phyloP scores from a whole-genome alignment of 2,329 filamentous ascomycete species.

The Keithomyces neogunnii region DNA sequence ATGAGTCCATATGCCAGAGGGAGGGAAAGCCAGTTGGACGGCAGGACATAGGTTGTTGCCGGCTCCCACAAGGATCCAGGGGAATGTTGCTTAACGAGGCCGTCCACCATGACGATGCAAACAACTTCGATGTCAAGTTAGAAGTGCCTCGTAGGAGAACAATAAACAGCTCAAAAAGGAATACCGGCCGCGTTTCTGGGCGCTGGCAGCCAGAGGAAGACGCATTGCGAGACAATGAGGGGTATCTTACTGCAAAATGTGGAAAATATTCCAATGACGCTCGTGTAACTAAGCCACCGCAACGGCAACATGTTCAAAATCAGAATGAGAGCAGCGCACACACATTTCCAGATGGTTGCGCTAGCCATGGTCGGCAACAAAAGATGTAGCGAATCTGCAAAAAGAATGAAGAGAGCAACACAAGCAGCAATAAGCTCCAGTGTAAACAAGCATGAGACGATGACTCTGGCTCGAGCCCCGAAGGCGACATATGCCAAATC shows the following conservation, averaged over 20 bases:
- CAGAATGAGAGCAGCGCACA: constrained; percentile 70
- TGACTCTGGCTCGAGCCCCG: constrained; percentile 69
- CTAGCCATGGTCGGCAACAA: constrained; percentile 62
- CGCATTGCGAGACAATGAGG: too few species aligned
- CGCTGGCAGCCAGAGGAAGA: too few species aligned
- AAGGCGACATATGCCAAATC: constrained; percentile 90
- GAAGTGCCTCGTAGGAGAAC: not conserved
- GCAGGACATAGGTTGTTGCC: constrained; percentile 72
- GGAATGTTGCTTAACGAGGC: constrained; percentile 67
- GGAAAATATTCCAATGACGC: constrained; percentile 83
- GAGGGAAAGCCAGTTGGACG: constrained; percentile 76
- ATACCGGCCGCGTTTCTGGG: too few species aligned
- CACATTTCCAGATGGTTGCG: constrained; percentile 70
- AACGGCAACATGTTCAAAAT: constrained; percentile 81
- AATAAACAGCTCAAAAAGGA: too few species aligned
- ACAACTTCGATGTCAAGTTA: constrained; percentile 49
- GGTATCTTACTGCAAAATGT: constrained; percentile 71
- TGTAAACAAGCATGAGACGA: constrained; percentile 79
- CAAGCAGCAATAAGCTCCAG: constrained; percentile 81
- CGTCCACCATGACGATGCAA: constrained; percentile 74
- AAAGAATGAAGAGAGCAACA: constrained; percentile 85
- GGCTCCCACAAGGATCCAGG: constrained; percentile 81
- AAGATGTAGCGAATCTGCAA: constrained; percentile 78
- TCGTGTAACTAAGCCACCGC: constrained; percentile 78
- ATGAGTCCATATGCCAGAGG: constrained; percentile 84